phyloP scores from a whole-genome alignment of 257 asterid genomes.

The Solanum infundibuliforme region DNA sequence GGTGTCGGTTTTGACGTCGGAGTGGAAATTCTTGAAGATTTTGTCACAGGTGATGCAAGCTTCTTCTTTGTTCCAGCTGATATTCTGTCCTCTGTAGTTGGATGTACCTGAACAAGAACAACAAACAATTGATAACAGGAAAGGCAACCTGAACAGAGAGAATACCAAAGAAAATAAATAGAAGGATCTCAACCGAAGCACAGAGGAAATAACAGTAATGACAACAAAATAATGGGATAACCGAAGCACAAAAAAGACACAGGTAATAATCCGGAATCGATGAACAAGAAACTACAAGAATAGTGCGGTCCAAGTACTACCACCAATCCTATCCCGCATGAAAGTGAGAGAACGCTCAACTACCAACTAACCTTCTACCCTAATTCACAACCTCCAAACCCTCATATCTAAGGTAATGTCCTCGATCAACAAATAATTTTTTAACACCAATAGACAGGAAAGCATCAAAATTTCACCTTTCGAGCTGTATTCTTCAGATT shows the following conservation, averaged over 20 bases:
- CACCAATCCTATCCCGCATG: background rate
- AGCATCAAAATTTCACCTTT: constrained; percentile 33
- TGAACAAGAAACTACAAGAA: background rate
- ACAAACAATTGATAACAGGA: background rate
- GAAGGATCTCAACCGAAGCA: background rate
- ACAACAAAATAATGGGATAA: background rate
- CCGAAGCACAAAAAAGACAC: background rate
- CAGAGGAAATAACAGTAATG: background rate
- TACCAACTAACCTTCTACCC: background rate
- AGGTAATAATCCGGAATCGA: background rate
- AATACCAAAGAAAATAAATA: background rate
- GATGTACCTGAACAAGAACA: constrained; percentile 40
- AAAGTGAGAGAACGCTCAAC: background rate
- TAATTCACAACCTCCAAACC: background rate
- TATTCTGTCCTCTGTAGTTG: constrained; percentile 26
- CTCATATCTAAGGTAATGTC: background rate
- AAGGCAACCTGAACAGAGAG: background rate
- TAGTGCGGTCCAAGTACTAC: background rate
- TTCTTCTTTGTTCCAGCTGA: constrained; percentile 29
- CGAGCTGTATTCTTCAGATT: constrained; percentile 14
- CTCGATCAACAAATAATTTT: background rate
- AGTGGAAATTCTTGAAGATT: constrained; percentile 28
- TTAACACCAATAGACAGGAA: background rate
- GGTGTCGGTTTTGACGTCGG: constrained; percentile 20
- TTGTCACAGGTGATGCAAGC: constrained; percentile 28